Evolutionary conservation across 257 asterid genomes (phyloP), one percentile per base, ranked within the genome.

Genomic region (Solanum lycopersicoides): DNA sequence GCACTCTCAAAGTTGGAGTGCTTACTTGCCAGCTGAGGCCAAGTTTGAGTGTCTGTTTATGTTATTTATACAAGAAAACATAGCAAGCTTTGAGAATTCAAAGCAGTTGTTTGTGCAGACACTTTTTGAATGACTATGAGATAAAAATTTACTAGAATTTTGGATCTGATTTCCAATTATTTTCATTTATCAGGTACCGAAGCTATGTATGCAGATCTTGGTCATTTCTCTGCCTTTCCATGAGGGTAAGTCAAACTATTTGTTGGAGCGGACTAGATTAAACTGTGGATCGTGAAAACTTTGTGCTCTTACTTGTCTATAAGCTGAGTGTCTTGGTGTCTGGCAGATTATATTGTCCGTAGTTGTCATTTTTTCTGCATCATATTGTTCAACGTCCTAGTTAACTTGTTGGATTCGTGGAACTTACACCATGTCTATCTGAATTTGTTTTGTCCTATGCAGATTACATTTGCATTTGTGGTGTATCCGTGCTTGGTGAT

Each of bases 401-500:
- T 82, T 11, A 47, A 32, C 69, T 82, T 66, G 30, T 47, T 80
- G 85, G 45, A 18, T 3, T 82, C 30, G 32, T 82, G 21, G 69
- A 50, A 82, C 45, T 82, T 82, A 82, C 68, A 50, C 44, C 45
- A 82, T 50, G 21, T 82, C 30, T 82, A 53, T 47, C 85, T 84
- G 88, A 85, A 83, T 86, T 50, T 59, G 66, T 20, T 86, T 60
- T n/a, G 63, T 44, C 89, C 88, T 5, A 20, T 37, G 68, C 97
- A 96, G 99, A 88, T 97, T 87, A 98, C 98, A 83, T 97, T 95
- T 92, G 88, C 93, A 63, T 89, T 89, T 85, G 91, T 90, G 56
- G 96, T 97, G 77, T 97, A 97, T 90, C 99, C 99, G 42, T 94
- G 98, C 89, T 93, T 97, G 91, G 98, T 94, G 45, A 85, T 97